Conservation (phyloP, 2,329 filamentous ascomycete species). For the Verticillium dahliae region DNA sequence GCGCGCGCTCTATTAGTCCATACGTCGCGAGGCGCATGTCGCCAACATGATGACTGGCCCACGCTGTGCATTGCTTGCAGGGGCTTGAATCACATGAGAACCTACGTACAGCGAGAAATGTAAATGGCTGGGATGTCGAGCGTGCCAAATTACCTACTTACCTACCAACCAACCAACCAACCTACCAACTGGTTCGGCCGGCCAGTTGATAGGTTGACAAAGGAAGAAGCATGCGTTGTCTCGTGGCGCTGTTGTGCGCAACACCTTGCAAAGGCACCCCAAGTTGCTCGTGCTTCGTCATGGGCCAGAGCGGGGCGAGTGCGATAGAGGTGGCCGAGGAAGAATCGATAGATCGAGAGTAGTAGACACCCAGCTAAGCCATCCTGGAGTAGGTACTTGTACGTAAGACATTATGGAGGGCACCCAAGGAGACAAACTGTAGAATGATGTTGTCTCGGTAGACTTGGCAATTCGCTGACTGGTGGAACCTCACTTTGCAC, state of each 20-base stretch:
- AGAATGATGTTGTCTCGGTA: neutral
- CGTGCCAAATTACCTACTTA: neutral
- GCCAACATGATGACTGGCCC: neutral
- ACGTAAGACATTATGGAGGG: neutral
- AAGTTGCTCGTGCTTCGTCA: neutral
- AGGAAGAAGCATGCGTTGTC: neutral
- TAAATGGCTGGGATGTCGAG: neutral
- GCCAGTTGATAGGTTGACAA: neutral
- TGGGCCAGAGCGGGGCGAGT: no score
- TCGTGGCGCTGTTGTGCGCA: neutral
- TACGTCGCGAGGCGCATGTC: neutral
- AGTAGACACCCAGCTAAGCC: no score
- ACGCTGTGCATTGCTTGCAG: neutral
- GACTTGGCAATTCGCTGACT: neutral
- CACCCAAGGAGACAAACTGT: neutral
- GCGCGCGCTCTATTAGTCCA: no score
- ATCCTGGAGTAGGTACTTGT: no score
- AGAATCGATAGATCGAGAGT: no score
- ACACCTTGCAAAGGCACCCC: neutral
- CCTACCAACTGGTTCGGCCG: neutral
- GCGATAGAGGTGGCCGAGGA: no score
- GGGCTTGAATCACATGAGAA: neutral
- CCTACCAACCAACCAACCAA: neutral
- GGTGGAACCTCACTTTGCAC: neutral
- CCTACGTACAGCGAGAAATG: neutral